These are phyloP conservation scores for Nicotiana rustica DNA, from an alignment of 305 asterid species.

Conservation along the genomic window DNA sequence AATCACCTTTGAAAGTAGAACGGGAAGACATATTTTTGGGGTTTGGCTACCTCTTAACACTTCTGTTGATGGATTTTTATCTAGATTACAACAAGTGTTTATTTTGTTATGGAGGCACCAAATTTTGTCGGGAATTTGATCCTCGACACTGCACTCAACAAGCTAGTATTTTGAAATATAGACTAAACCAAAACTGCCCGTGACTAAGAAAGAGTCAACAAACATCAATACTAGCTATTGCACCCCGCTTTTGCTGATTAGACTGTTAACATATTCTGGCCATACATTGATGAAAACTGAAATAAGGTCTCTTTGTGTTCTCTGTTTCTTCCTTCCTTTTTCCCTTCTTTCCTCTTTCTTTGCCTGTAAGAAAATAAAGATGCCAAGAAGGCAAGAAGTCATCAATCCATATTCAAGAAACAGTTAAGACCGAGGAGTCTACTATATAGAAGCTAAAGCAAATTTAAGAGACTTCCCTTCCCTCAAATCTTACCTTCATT, in stretches of 20 bases:
- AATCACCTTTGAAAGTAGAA: too few relatives aligned
- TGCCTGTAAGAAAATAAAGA: background rate
- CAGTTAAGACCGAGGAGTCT: background rate
- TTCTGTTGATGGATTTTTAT: too few relatives aligned
- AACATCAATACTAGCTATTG: background rate
- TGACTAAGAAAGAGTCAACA: background rate
- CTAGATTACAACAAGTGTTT: too few relatives aligned
- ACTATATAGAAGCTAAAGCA: background rate
- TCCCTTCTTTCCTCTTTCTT: background rate
- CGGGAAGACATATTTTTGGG: too few relatives aligned
- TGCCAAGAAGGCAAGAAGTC: background rate
- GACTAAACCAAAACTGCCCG: background rate
- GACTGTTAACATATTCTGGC: background rate
- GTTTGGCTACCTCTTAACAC: too few relatives aligned
- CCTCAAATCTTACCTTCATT: conserved; percentile 3
- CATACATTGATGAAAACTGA: background rate
- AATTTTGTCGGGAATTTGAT: background rate
- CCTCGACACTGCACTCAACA: background rate
- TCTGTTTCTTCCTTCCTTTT: background rate
- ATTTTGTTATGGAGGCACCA: too few relatives aligned
- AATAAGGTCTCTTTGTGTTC: background rate
- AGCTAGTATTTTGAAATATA: background rate
- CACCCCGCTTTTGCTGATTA: background rate
- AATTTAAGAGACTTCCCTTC: background rate
- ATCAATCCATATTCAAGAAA: background rate